A percentile compares a stretch with the other conserved stretches of the same genome.
Evolutionary conservation across 257 asterid species (phyloP).

Genomic region (Solanum bulbocastanum): DNA sequence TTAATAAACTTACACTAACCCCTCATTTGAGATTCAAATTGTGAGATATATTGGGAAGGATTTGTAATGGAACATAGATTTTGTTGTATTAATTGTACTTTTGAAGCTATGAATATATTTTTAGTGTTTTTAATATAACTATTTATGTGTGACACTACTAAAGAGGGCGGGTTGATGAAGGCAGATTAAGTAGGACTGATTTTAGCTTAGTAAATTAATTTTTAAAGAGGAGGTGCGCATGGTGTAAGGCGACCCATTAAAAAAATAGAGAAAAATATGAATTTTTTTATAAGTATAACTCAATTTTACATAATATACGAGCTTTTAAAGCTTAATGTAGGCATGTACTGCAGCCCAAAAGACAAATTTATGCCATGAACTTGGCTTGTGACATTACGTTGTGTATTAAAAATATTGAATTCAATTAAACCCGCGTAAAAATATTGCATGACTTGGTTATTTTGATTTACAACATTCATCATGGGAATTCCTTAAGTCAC

Average conservation of each 20-base stretch:
- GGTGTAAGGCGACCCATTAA: rapidly evolving
- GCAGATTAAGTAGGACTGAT: not conserved
- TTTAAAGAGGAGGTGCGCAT: not conserved
- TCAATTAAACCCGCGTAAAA: rapidly evolving
- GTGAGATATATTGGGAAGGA: not conserved
- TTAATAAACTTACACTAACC: not conserved
- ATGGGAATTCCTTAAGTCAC: not conserved
- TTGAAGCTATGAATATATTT: not conserved
- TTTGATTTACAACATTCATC: not conserved
- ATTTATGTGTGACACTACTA: not conserved
- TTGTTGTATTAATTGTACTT: not conserved
- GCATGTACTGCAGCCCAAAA: not conserved
- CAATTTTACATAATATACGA: not conserved
- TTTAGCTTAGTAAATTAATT: not conserved
- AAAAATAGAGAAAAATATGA: rapidly evolving
- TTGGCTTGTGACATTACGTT: not conserved
- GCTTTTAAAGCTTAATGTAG: not conserved
- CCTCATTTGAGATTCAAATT: not conserved
- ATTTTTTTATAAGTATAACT: not conserved
- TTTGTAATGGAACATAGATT: not conserved
- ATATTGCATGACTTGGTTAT: not conserved
- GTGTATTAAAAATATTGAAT: not conserved
- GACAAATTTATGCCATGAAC: not conserved
- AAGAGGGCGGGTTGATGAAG: not conserved
- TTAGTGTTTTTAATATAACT: not conserved